phyloP scores from a whole-genome alignment of 2,329 filamentous ascomycete species.

The Immersiporthe knoxdaviesiana region DNA sequence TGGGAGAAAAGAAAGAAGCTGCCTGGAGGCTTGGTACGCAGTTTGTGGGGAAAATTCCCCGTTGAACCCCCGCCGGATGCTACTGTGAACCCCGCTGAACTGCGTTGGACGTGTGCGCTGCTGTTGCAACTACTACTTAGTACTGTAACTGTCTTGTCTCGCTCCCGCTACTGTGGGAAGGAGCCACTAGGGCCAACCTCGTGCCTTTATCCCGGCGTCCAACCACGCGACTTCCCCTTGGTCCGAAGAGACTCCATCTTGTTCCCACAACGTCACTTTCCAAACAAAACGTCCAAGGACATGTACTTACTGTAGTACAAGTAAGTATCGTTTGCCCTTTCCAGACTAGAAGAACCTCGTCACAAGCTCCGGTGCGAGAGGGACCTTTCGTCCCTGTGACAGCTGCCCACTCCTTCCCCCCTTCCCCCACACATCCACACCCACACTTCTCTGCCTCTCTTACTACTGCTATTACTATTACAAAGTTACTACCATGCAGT shows the following conservation, averaged over 20 bases:
- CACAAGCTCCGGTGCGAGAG: neutral
- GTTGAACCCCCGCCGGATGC: neutral
- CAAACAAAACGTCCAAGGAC: too few relatives aligned
- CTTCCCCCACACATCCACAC: too few relatives aligned
- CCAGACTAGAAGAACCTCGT: neutral
- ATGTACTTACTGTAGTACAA: too few relatives aligned
- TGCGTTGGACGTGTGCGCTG: neutral
- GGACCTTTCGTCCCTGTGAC: conserved; percentile 1
- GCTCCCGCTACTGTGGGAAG: neutral
- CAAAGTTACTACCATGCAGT: neutral
- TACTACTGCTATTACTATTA: too few relatives aligned
- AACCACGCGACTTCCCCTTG: conserved; percentile 28
- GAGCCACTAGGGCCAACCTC: neutral
- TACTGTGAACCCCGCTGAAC: neutral
- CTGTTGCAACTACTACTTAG: too few relatives aligned
- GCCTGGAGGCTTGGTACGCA: neutral
- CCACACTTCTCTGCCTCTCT: too few relatives aligned
- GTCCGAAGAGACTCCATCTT: conserved; percentile 18
- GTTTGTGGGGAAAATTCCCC: neutral
- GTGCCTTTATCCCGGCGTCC: conserved; percentile 29
- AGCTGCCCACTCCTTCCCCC: neutral
- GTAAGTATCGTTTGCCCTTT: neutral
- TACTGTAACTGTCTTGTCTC: too few relatives aligned
- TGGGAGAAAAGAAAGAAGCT: neutral
- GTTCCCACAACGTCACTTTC: neutral